These are phyloP conservation scores for Oenanthe sinensis DNA, from an alignment of 129 eudicot species.

Conservation along the genomic window DNA sequence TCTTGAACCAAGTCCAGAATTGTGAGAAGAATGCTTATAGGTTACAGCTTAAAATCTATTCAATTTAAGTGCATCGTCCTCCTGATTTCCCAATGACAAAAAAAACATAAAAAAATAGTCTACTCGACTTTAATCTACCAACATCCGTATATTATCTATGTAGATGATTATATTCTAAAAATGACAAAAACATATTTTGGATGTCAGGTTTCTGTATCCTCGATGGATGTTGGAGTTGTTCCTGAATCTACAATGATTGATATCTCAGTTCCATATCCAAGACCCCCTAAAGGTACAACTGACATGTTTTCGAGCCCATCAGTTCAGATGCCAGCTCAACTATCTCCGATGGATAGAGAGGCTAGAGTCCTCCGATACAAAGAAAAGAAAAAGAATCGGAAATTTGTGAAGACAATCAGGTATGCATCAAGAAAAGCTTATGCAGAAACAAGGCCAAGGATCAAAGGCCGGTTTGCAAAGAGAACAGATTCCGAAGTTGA, in stretches of 20 bases:
- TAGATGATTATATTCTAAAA: background rate
- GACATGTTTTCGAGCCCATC: conserved; percentile 71
- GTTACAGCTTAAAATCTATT: background rate
- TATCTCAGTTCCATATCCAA: conserved; percentile 32
- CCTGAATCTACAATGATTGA: conserved; percentile 65
- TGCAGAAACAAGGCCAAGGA: conserved; percentile 97
- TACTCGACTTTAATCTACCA: background rate
- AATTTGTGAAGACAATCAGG: conserved; percentile 86
- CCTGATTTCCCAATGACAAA: background rate
- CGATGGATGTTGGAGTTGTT: conserved; percentile 78
- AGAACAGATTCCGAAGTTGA: conserved; percentile 56
- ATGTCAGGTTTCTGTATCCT: conserved; percentile 68
- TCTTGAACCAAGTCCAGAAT: background rate
- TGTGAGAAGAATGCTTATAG: background rate
- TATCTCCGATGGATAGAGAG: conserved; percentile 74
- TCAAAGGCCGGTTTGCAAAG: conserved; percentile 96
- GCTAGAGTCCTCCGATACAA: conserved; percentile 84
- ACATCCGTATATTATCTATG: background rate
- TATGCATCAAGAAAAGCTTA: conserved; percentile 98
- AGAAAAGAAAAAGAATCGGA: conserved; percentile 91
- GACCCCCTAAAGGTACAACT: conserved; percentile 62
- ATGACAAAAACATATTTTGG: background rate
- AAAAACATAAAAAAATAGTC: background rate
- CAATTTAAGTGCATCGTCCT: background rate
- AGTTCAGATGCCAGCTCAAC: conserved; percentile 57